Base-by-base conservation (phyloP, 768 basidiomycete species). In the Dacryopinax primogenitus region DNA sequence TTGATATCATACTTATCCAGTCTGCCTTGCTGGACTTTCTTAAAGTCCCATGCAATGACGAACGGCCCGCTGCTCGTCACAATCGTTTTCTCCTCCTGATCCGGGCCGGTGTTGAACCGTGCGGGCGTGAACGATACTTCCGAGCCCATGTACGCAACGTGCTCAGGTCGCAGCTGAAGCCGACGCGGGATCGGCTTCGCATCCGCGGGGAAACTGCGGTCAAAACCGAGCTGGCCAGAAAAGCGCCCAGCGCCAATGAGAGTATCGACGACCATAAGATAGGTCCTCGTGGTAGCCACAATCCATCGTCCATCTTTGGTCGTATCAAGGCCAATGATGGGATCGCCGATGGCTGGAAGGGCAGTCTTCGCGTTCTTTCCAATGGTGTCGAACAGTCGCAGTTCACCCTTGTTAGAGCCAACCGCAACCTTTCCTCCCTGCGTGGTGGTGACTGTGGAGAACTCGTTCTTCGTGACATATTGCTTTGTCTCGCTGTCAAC, bases 281-380 rank as follows among this genome's bases (percentile, higher is more conserved):
- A 96, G 15, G 86, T 93, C 78, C 88, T 88, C 62, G 92, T 96
- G 44, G 96, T 99, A 13, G 94, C 95, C 33, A 99, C 88, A 63
- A 99, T 83, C 82, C 87, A 99, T 62, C 92, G 86, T 62, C 96
- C 96, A 73, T 91, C 85, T 28, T 92, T 89, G 7, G 93, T 92
- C 12, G 90, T 90, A 76, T 99, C 96, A 63, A 99, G 82, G 35
- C 96, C 96, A 62, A 90, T 75, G 71, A 99, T 97, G 47, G 95
- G 90, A 76, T 96, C 93, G 15, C 96, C 96, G 21, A 97, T 80
- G 45, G 93, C 90, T 34, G 94, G 93, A 35, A 99, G 78, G 13
- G 94, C 92, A 12, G 96, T 99, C 84, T 99, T 99, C 32, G 96
- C 96, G 72, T 92, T 98, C 82, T 98, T 99, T 45, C 96, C 96